Conservation (phyloP, 1,139 yeast genomes). For the Geotrichum histeridarum region DNA sequence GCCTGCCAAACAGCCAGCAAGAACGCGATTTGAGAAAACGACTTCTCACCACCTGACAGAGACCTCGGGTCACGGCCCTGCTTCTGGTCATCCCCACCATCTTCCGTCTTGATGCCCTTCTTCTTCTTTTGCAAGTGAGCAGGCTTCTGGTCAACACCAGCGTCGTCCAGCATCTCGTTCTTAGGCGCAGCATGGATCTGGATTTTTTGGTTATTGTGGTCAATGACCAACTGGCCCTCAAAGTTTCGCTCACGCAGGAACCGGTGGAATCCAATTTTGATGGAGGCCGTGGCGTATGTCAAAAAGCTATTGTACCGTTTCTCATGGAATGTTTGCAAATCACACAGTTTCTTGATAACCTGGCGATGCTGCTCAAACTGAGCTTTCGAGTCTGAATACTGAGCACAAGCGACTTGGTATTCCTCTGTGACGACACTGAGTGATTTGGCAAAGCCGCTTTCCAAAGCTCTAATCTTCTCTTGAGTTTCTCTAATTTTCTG, state of each 20-base stretch:
- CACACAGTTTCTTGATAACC: conserved; percentile 31
- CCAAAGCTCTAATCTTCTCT: neutral
- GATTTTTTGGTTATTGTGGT: conserved; percentile 45
- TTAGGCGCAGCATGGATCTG: conserved; percentile 28
- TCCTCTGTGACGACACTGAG: conserved; percentile 5
- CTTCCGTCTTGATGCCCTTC: conserved; percentile 19
- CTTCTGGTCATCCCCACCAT: conserved; percentile 39
- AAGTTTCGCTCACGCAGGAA: conserved; percentile 53
- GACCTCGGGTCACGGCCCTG: conserved; percentile 72
- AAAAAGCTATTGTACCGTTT: conserved; percentile 24
- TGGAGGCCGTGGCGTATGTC: conserved; percentile 15
- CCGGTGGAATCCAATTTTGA: conserved; percentile 24
- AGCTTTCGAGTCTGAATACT: conserved; percentile 36
- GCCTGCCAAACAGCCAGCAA: conserved; percentile 88
- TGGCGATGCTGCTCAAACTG: conserved; percentile 39
- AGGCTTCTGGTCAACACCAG: conserved; percentile 40
- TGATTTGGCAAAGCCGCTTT: neutral
- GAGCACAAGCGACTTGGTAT: neutral
- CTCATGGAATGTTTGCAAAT: conserved; percentile 28
- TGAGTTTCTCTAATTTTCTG: conserved; percentile 8
- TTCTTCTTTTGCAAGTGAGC: conserved; percentile 35
- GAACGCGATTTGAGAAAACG: conserved; percentile 86
- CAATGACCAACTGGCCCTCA: conserved; percentile 64
- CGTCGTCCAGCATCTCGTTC: conserved; percentile 51
- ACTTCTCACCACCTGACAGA: conserved; percentile 94